Evolutionary conservation across 2,329 filamentous ascomycete genomes (phyloP).

Genomic region (Trichophaea hybrida): DNA sequence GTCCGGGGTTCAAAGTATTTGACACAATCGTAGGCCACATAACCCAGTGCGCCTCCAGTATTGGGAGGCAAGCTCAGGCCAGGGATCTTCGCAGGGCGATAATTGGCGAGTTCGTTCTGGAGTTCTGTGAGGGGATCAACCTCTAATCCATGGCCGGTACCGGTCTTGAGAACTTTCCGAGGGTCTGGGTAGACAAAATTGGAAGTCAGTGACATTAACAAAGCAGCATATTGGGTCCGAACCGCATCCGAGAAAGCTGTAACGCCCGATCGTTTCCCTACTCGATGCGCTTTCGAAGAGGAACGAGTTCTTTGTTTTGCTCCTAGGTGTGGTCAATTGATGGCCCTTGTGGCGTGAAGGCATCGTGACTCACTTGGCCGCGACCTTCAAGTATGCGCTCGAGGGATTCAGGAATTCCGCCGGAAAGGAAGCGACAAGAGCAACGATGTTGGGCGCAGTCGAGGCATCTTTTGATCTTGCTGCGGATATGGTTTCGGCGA

Average conservation of each 20-base stretch:
- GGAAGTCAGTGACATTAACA: neutral
- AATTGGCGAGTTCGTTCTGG: slow-evolving; percentile 63
- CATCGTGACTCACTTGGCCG: slow-evolving; percentile 46
- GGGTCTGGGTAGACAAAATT: slow-evolving; percentile 35
- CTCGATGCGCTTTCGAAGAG: slow-evolving; percentile 88
- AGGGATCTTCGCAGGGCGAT: slow-evolving; percentile 69
- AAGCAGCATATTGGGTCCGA: slow-evolving; percentile 19
- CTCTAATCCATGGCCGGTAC: slow-evolving; percentile 70
- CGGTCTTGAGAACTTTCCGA: slow-evolving; percentile 70
- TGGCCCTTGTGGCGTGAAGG: neutral
- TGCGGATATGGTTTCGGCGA: slow-evolving; percentile 35
- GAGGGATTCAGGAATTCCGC: slow-evolving; percentile 90
- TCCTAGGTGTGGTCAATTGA: slow-evolving; percentile 30
- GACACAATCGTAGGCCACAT: slow-evolving; percentile 95
- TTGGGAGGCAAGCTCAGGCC: slow-evolving; percentile 70
- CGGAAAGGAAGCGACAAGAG: slow-evolving; percentile 68
- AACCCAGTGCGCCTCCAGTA: slow-evolving; percentile 85
- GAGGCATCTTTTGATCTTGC: slow-evolving; percentile 28
- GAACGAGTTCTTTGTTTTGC: slow-evolving; percentile 67
- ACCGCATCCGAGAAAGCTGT: slow-evolving; percentile 85
- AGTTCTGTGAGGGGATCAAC: slow-evolving; percentile 72
- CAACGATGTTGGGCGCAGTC: slow-evolving; percentile 56
- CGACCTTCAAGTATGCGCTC: slow-evolving; percentile 86
- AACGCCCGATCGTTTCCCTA: slow-evolving; percentile 82
- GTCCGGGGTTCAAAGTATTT: slow-evolving; percentile 97